Base-by-base conservation (phyloP, 2,329 filamentous ascomycete species). In the Beauveria asiatica region DNA sequence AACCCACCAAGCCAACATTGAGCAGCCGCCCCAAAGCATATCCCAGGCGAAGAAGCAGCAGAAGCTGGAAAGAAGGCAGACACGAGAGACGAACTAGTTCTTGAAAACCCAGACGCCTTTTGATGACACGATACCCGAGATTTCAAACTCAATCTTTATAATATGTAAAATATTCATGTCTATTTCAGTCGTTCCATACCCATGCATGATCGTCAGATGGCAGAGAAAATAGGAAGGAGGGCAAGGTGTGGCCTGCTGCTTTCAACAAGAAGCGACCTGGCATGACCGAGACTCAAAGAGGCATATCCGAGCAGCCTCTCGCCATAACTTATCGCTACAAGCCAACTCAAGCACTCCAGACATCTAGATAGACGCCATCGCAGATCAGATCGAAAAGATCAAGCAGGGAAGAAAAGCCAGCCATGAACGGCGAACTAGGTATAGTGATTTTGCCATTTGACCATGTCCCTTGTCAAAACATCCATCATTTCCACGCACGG, bases 401-500 rank as follows among this genome's bases (percentile, higher is more conserved):
- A 27, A 50, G 11, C 10, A 41, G 42, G 9, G 21, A 41, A 5
- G 4, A 5, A 25, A 49, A 30, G 3, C 11, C 23, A 52, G 13
- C 46, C 11, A 37, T 11, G 6, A 8, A 44, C 23, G 16, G 5
- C 23, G 8, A 16, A 33, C 70, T 65, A 74, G 58, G 76, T 71
- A 66, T 82, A 92, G 68, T 89, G 83, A 64, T 88, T 87, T 75
- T 96, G 90, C 90, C 90, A 96, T 68, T 89, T 88, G 65, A 93
- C 83, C 67, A 96, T 80, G 70, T 92, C 86, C 63, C 88, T 82
- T 63, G 88, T 92, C 70, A 96, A 74, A 66, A 85, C 81, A 71
- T 95, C 91, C 90, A 95, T 95, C 90, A 96, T 95, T 74, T 95
- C 90, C 64, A 90, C 79, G 66, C 88, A 92, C 61, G 79, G 89